Percentiles rank a stretch among this genome's conserved stretches.
phyloP scores from a whole-genome alignment of 192 early-diverging fungal genomes.

The Phlyctochytrium planicorne region DNA sequence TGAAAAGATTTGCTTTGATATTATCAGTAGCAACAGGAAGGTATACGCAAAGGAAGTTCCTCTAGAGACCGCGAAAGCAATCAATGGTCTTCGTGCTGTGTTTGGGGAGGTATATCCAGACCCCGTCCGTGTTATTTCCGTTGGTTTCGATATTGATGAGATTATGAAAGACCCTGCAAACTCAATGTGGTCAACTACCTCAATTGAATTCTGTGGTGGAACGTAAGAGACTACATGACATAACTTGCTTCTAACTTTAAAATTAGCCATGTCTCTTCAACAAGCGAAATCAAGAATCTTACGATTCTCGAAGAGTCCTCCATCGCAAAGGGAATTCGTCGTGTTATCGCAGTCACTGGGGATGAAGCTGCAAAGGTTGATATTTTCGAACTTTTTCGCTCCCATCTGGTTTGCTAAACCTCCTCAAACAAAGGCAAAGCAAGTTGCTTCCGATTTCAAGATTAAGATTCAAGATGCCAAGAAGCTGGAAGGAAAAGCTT shows the following conservation, averaged over 20 bases:
- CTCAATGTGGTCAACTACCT: constrained; percentile 75
- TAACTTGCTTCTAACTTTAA: not conserved
- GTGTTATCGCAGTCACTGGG: constrained; percentile 91
- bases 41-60: constrained; percentile 88
- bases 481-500: constrained; percentile 52
- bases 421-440: constrained; percentile 62
- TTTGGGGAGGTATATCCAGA: constrained; percentile 98
- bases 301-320: constrained; percentile 84
- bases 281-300: constrained; percentile 85
- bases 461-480: constrained; percentile 61
- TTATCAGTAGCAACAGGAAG: constrained; percentile 69
- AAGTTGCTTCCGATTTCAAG: constrained; percentile 67
- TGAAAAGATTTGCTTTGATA: constrained; percentile 74
- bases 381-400: too few species aligned
- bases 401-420: too few species aligned
- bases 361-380: constrained; percentile 75
- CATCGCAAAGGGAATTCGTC: constrained; percentile 95
- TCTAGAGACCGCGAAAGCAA: constrained; percentile 74
- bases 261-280: constrained; percentile 76
- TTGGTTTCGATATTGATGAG: constrained; percentile 85
- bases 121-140: constrained; percentile 92
- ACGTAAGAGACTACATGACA: constrained; percentile 53
- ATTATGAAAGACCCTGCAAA: constrained; percentile 79
- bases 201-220: constrained; percentile 97
- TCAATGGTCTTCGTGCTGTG: constrained; percentile 91